phyloP scores from a whole-genome alignment of 768 basidiomycete genomes.

The Tricholoma furcatifolium region DNA sequence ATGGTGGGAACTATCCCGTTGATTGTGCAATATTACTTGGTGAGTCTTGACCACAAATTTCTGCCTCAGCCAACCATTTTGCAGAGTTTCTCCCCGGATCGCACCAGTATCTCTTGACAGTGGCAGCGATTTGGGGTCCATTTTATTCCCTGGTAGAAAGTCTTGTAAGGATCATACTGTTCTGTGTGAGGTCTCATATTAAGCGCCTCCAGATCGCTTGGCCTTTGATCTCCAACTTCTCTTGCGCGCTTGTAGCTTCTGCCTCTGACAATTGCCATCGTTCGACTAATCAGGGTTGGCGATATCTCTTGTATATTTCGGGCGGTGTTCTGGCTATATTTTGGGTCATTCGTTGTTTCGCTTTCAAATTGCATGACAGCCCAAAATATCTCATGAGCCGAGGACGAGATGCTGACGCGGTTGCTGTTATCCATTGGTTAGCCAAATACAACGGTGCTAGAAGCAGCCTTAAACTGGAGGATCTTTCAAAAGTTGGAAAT shows the following conservation, averaged over 20 bases:
- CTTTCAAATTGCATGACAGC: constrained; percentile 67
- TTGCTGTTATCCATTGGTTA: constrained; percentile 61
- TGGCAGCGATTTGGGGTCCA: constrained; percentile 81
- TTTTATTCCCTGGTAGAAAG: constrained; percentile 66
- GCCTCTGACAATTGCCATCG: constrained; percentile 36
- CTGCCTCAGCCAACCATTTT: background rate
- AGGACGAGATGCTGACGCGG: constrained; percentile 60
- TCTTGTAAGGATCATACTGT: constrained; percentile 23
- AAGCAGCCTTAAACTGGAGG: constrained; percentile 48
- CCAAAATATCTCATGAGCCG: constrained; percentile 74
- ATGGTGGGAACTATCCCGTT: constrained; percentile 67
- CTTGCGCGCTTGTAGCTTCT: constrained; percentile 41
- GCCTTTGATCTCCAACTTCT: constrained; percentile 68
- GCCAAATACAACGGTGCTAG: constrained; percentile 59
- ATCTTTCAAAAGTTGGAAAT: constrained; percentile 34
- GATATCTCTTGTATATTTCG: constrained; percentile 71
- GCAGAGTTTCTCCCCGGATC: constrained; percentile 68
- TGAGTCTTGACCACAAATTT: constrained; percentile 22
- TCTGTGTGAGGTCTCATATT: background rate
- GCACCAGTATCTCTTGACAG: constrained; percentile 74
- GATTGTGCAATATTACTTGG: constrained; percentile 78
- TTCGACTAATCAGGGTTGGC: constrained; percentile 67
- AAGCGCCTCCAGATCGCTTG: constrained; percentile 52
- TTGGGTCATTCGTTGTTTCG: constrained; percentile 61
- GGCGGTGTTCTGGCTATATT: constrained; percentile 70